Conservation (phyloP, 108 stramenopile species). For the Skeletonema marinoi region DNA sequence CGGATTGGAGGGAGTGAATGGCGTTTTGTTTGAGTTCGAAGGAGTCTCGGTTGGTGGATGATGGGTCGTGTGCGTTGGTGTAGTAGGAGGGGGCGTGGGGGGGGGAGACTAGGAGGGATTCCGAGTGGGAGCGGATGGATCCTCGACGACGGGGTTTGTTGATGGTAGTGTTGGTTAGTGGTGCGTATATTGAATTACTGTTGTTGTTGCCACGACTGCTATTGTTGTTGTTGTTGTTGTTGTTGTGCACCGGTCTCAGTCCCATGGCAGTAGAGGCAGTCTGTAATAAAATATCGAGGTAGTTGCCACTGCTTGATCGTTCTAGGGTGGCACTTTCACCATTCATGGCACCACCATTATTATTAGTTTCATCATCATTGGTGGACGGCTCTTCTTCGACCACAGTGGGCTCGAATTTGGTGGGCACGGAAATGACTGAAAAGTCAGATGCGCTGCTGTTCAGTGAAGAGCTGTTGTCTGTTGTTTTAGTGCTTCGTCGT, state of each 20-base stretch:
- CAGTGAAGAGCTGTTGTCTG: no score
- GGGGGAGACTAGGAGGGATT: neutral
- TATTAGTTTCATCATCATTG: no score
- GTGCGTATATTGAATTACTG: neutral
- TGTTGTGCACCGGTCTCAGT: neutral
- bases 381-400: no score
- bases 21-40: constrained; percentile 31
- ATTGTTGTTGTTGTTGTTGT: neutral
- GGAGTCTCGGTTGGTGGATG: constrained; percentile 1
- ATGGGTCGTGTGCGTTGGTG: neutral
- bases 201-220: no score
- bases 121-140: no score
- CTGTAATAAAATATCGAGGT: neutral
- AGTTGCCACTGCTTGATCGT: no score
- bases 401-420: no score
- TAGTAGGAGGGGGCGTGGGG: neutral
- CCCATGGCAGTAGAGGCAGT: neutral
- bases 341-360: no score
- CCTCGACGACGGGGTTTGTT: neutral
- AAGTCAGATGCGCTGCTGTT: no score
- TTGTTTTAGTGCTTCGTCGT: no score
- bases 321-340: no score
- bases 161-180: neutral
- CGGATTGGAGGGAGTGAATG: constrained; percentile 12
- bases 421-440: no score